Evolutionary conservation across 1,139 yeast species (phyloP), one percentile per base, ranked within the genome.

Genomic region (Tardiomyces blankii): DNA sequence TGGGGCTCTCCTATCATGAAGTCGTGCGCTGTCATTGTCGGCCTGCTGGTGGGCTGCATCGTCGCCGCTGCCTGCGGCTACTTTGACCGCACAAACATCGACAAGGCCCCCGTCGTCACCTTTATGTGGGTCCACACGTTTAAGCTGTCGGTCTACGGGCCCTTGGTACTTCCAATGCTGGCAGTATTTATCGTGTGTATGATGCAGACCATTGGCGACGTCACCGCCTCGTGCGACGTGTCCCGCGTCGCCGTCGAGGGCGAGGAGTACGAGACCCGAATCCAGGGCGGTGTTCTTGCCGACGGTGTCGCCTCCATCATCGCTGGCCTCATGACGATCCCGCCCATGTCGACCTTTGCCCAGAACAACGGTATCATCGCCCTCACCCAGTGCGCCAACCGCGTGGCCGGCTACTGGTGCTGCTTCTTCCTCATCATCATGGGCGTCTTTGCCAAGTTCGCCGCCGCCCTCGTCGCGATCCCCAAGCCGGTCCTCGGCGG

Each of bases 1-100:
- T 87, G 84, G 73, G 96, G 96, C 28, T 78, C 95, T n/a, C 96
- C 96, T 48, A 82, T 87, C 55, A 83, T 87, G 93, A 85, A 83
- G 62, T 83, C 95, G 8, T 85, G 95, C 72, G 91, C 95, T 0
- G 95, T 87, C 43, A 83, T 87, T 54, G 67, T 81, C 40, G 96
- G 96, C 43, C 71, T 87, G 50, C 67, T 87, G 44, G 78, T 86
- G 41, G 96, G 96, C 38, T 86, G 95, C 69, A 84, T 87, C 51
- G 93, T 87, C 46, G 94, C 93, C 39, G 94, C 91, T 46, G 95
- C 91, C 11, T 77, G 85, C 63, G 93, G 94, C 18, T 87, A 88
- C 68, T 87, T 87, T 61, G 72, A 74, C 48, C 67, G 69, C 46
- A 57, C 69, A 2, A 59, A 66, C 33, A 81, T 87, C 55, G 74